Percentiles rank a stretch among this genome's conserved stretches.
Conservation (phyloP, 2,329 filamentous ascomycete genomes). For the Tolypocladium endophyticum region DNA sequence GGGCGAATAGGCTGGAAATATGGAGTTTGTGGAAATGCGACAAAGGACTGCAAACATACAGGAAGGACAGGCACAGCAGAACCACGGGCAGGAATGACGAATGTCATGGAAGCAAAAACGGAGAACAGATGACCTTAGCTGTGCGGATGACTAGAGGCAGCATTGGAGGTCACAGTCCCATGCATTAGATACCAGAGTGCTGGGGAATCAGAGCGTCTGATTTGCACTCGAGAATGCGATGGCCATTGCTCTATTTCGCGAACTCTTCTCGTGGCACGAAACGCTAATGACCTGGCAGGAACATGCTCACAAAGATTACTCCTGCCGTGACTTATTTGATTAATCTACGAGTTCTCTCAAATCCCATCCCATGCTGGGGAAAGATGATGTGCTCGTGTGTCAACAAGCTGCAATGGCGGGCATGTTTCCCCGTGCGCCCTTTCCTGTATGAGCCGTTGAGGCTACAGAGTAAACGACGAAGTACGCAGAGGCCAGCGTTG, state of each 20-base stretch:
- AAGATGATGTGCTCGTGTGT: not conserved
- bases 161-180: too few relatives aligned
- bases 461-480: not conserved
- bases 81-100: too few relatives aligned
- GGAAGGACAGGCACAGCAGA: too few relatives aligned
- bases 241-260: not conserved
- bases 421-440: not conserved
- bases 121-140: too few relatives aligned
- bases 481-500: not conserved
- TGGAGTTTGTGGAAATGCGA: too few relatives aligned
- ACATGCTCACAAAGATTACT: not conserved
- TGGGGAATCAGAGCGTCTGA: not conserved
- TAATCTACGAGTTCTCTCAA: not conserved
- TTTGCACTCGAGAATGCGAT: slow-evolving; percentile 3
- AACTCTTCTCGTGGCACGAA: slow-evolving; percentile 11
- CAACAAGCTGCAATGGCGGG: not conserved
- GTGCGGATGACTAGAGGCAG: too few relatives aligned
- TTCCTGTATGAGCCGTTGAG: not conserved
- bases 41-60: too few relatives aligned
- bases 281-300: not conserved
- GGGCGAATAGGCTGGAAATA: too few relatives aligned
- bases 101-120: too few relatives aligned
- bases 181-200: slow-evolving; percentile 2
- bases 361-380: too few relatives aligned
- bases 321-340: not conserved